Evolutionary conservation across 345 rosid species (phyloP).

Genomic region (Brassica rapa): DNA sequence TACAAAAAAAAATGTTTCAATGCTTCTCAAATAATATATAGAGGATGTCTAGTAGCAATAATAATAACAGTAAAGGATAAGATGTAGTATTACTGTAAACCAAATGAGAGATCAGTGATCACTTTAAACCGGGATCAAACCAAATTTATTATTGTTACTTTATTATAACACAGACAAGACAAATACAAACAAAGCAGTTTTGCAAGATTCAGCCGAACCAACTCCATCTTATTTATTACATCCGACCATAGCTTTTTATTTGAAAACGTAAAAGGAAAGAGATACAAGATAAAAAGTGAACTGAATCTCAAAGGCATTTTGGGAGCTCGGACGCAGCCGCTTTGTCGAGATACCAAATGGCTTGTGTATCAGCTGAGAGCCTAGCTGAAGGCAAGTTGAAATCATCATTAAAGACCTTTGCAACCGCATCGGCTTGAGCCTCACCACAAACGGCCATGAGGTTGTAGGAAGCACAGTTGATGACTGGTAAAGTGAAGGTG

Average conservation of each 20-base stretch:
- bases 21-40: too few species aligned
- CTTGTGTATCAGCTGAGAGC: conserved; percentile 68
- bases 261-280: background rate
- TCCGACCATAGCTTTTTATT: background rate
- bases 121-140: background rate
- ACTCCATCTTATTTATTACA: background rate
- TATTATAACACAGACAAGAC: background rate
- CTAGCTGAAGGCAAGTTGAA: conserved; percentile 52
- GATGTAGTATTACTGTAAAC: too few species aligned
- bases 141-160: background rate
- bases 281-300: background rate
- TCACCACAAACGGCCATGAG: conserved; percentile 68
- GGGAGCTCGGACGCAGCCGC: conserved; percentile 60
- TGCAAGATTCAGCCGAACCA: background rate
- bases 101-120: background rate
- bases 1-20: too few species aligned
- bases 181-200: background rate
- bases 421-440: conserved; percentile 60
- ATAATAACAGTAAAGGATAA: too few species aligned
- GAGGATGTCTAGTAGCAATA: too few species aligned
- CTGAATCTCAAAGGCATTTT: background rate
- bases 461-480: conserved; percentile 66
- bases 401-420: conserved; percentile 46
- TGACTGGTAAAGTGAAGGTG: conserved; percentile 81
- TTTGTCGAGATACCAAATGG: conserved; percentile 73